These are phyloP conservation scores for Metschnikowia shivogae DNA, from an alignment of 805 yeast genomes.

Conservation along the genomic window DNA sequence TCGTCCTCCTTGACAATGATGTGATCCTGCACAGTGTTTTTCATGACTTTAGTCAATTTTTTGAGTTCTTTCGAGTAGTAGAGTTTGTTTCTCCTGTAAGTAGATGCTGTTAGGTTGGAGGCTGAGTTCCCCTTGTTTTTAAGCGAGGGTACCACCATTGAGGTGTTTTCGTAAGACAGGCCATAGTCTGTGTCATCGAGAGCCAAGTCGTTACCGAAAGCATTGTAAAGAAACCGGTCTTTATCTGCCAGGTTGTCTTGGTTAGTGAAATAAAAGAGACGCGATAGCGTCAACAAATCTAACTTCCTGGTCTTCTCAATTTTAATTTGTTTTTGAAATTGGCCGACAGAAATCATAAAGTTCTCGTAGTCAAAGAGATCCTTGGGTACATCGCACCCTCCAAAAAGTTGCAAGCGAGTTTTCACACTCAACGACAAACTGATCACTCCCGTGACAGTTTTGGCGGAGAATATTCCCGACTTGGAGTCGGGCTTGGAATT, in stretches of 20 bases:
- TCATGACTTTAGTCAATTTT: slow-evolving; percentile 62
- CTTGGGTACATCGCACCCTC: slow-evolving; percentile 55
- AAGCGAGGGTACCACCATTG: neutral
- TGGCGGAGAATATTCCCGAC: slow-evolving; percentile 57
- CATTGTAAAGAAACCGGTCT: slow-evolving; percentile 8
- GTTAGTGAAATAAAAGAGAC: slow-evolving; percentile 34
- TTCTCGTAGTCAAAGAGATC: slow-evolving; percentile 79
- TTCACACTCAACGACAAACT: slow-evolving; percentile 74
- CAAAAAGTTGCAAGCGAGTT: slow-evolving; percentile 45
- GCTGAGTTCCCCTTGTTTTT: neutral
- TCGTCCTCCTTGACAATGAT: slow-evolving; percentile 22
- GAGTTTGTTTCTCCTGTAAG: slow-evolving; percentile 25
- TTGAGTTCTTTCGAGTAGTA: slow-evolving; percentile 40
- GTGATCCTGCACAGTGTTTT: slow-evolving; percentile 66
- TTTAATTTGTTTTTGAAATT: slow-evolving; percentile 71
- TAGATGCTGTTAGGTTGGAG: slow-evolving; percentile 13
- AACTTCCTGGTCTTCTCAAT: slow-evolving; percentile 49
- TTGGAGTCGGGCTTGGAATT: slow-evolving; percentile 40
- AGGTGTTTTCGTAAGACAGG: neutral
- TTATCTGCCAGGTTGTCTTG: slow-evolving; percentile 26
- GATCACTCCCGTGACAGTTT: slow-evolving; percentile 72
- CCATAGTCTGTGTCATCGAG: slow-evolving; percentile 10
- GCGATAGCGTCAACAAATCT: slow-evolving; percentile 51
- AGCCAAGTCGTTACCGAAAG: slow-evolving; percentile 11
- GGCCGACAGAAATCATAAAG: slow-evolving; percentile 62